These are phyloP conservation scores for Pestalotiopsis sp. DNA, from an alignment of 2,329 filamentous ascomycete species.

Conservation along the genomic window DNA sequence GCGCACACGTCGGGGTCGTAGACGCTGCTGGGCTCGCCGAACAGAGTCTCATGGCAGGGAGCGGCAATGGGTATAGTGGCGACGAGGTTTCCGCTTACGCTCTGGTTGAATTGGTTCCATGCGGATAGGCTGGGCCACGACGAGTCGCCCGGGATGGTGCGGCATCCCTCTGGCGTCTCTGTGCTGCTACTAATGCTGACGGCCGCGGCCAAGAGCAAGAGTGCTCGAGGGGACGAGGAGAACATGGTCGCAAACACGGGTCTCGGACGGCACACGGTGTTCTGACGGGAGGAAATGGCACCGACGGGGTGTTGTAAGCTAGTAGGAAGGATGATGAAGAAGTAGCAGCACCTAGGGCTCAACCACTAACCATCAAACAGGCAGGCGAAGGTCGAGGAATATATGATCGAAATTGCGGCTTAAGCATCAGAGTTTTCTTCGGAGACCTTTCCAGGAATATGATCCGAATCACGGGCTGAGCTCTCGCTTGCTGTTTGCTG, in stretches of 20 bases:
- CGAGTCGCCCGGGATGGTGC: slow-evolving; percentile 50
- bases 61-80: not conserved
- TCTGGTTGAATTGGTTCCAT: not conserved
- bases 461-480: no score
- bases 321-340: not conserved
- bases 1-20: slow-evolving; percentile 34
- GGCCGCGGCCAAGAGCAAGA: not conserved
- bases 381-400: not conserved
- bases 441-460: no score
- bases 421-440: not conserved
- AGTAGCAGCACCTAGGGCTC: not conserved
- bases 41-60: not conserved
- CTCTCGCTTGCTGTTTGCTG: no score
- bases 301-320: not conserved
- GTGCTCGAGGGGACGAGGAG: not conserved
- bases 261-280: not conserved
- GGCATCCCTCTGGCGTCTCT: slow-evolving; percentile 28
- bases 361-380: not conserved
- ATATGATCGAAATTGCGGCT: not conserved
- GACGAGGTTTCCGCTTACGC: not conserved
- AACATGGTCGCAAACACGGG: not conserved
- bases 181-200: slow-evolving; percentile 2
- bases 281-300: not conserved
- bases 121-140: slow-evolving; percentile 48
- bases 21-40: not conserved